These are phyloP conservation scores for Leccinum ochraceum DNA, from an alignment of 768 basidiomycete genomes.

Conservation along the genomic window DNA sequence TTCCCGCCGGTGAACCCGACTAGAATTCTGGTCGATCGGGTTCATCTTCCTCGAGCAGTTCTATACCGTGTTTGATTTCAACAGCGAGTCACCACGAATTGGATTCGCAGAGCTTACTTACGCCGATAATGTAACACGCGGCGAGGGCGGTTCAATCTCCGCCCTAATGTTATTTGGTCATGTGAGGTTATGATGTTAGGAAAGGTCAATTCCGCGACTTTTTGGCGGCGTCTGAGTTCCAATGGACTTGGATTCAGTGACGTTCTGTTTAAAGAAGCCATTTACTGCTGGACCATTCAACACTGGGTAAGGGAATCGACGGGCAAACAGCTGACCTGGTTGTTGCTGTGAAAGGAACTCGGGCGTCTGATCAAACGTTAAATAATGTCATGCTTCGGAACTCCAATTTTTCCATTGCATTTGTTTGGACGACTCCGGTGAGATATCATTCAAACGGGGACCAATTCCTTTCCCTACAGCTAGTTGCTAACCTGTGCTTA, in stretches of 20 bases:
- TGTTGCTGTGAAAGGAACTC: not conserved
- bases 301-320: not conserved
- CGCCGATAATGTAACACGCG: too few species aligned
- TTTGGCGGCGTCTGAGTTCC: too few species aligned
- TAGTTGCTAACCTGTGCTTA: not conserved
- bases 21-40: too few species aligned
- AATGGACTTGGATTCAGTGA: not conserved
- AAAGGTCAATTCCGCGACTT: too few species aligned
- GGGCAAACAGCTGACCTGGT: not conserved
- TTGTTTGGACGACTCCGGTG: not conserved
- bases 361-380: not conserved
- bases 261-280: not conserved
- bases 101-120: too few species aligned
- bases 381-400: not conserved
- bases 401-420: not conserved
- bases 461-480: not conserved
- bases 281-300: not conserved
- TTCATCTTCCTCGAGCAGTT: too few species aligned
- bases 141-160: too few species aligned
- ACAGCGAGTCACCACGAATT: too few species aligned
- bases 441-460: not conserved
- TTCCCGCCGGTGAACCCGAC: too few species aligned
- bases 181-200: too few species aligned
- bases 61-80: too few species aligned
- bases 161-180: too few species aligned